Conservation (phyloP, 2,329 filamentous ascomycete genomes). For the Didymosphaeria variabile region DNA sequence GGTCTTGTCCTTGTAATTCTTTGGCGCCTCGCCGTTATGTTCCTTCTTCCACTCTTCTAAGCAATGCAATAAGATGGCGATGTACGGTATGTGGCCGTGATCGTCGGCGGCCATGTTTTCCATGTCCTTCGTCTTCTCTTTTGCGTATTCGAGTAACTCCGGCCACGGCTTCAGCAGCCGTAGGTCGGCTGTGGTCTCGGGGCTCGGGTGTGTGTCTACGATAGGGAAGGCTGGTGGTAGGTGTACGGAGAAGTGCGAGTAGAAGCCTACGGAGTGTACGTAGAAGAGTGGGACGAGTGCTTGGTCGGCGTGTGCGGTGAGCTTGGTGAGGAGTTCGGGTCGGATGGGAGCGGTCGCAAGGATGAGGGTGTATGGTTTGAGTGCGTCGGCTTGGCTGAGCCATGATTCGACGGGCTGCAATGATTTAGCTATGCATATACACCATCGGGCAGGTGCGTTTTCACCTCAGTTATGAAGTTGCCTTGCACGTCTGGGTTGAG, state of each 20-base stretch:
- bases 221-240: constrained; percentile 86
- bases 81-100: constrained; percentile 90
- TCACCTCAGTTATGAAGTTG: constrained; percentile 69
- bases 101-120: constrained; percentile 77
- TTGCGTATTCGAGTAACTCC: constrained; percentile 74
- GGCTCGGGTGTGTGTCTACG: constrained; percentile 93
- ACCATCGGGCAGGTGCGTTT: neutral
- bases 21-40: constrained; percentile 74
- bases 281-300: constrained; percentile 79
- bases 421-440: constrained; percentile 19
- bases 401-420: constrained; percentile 56
- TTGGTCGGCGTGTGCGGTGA: constrained; percentile 61
- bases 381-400: constrained; percentile 50
- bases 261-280: constrained; percentile 90
- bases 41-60: constrained; percentile 79
- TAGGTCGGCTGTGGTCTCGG: constrained; percentile 83
- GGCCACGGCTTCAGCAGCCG: constrained; percentile 87
- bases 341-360: constrained; percentile 68
- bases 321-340: constrained; percentile 58
- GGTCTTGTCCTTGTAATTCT: constrained; percentile 83
- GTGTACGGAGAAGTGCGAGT: constrained; percentile 83
- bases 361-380: constrained; percentile 66
- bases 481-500: constrained; percentile 93
- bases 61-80: constrained; percentile 83
- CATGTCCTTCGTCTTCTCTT: constrained; percentile 73